These are phyloP conservation scores for Fulvia fulva DNA, from an alignment of 2,329 filamentous ascomycete species.

Conservation along the genomic window DNA sequence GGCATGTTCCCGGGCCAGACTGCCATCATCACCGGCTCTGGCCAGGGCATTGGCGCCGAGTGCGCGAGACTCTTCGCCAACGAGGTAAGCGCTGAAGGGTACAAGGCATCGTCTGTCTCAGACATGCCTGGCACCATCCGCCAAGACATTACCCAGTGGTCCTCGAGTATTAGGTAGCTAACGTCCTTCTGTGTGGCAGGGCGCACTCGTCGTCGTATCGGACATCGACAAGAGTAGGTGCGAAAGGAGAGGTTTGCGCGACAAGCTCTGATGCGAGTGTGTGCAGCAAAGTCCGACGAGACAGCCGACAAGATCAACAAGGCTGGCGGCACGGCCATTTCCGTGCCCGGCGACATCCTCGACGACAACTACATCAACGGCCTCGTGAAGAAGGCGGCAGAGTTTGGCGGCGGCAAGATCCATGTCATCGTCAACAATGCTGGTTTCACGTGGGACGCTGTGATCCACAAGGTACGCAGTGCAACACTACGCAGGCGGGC, in stretches of 20 bases:
- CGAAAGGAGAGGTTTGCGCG: background rate
- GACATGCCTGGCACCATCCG: too few relatives aligned
- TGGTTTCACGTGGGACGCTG: conserved; percentile 88
- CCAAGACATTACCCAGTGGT: too few relatives aligned
- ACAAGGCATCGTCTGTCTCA: too few relatives aligned
- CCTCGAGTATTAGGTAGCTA: too few relatives aligned
- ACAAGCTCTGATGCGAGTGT: conserved; percentile 1
- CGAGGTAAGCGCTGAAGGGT: too few relatives aligned
- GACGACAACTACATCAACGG: conserved; percentile 64
- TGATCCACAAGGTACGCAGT: conserved; percentile 68
- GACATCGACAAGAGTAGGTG: conserved; percentile 70
- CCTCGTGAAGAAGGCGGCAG: conserved; percentile 70
- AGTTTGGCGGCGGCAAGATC: conserved; percentile 81
- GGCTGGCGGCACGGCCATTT: conserved; percentile 63
- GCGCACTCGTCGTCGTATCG: conserved; percentile 76
- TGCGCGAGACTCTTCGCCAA: conserved; percentile 74
- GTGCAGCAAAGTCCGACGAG: conserved; percentile 61
- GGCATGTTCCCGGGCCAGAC: conserved; percentile 75
- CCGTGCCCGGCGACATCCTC: conserved; percentile 73
- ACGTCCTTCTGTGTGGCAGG: too few relatives aligned
- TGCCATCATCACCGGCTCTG: conserved; percentile 68
- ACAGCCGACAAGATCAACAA: conserved; percentile 68
- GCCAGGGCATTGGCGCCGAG: conserved; percentile 75
- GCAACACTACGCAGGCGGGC: background rate
- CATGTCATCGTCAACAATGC: conserved; percentile 91